Evolutionary conservation across 495 filamentous ascomycete genomes (phyloP), one percentile per base, ranked within the genome.

Genomic region (Penicillium flavigenum): DNA sequence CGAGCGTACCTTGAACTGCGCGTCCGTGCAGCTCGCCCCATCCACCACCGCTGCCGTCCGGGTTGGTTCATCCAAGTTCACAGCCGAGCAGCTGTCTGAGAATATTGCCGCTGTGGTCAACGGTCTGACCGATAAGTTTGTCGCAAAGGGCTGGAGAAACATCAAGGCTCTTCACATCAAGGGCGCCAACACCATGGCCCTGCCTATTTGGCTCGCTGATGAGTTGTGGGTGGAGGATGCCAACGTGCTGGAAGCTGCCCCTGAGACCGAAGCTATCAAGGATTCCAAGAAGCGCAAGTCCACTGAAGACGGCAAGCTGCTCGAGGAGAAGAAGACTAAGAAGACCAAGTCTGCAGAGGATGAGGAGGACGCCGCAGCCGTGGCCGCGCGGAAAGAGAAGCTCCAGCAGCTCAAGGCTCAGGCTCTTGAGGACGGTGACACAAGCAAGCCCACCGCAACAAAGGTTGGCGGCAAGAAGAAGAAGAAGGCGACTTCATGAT

Each of bases 201-300:
- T 98, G 62, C 94, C 94, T 14, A 85, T 98, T 58, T 98, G 90
- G 88, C 77, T 97, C 65, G 88, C 94, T 9, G 84, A 87, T 64
- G 89, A 98, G 76, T 74, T 98, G 51, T 98, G 92, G 90, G 75
- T 88, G 32, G 88, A 91, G 50, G 88, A 92, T 60, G 78, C 72
- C 20, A 89, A 96, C 71, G 87, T 97, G 5, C 72, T 96, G 63
- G 83, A 83, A 51, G 70, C 82, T 43, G 77, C 76, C 49, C 76
- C 79, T 32, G 81, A 80, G 57, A 63, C 65, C 22, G 71, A 73
- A 49, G 69, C 76, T 46, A 70, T 71, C 24, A 86, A 83, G 70
- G 76, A 80, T 54, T 77, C 75, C 56, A 90, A 86, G 82, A 90
- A 91, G 81, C 81, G 87, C 63, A 80, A 81, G 68, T 70, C 63